Conservation (phyloP, 305 asterid genomes). For the Ruellia speciosa region DNA sequence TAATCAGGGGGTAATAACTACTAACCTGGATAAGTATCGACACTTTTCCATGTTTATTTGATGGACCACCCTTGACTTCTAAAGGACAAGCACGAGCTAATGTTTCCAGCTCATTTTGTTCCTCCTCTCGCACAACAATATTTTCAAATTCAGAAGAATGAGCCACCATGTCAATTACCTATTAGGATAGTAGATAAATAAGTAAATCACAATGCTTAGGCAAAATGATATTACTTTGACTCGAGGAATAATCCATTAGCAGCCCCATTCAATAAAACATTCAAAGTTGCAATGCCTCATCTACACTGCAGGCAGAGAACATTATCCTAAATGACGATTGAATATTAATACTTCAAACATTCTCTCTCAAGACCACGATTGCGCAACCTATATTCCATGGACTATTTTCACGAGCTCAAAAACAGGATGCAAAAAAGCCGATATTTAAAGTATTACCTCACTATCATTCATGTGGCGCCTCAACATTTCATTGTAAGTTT, state of each 20-base stretch:
- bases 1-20: conserved; percentile 20
- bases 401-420: neutral
- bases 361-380: neutral
- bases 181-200: conserved; percentile 16
- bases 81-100: conserved; percentile 75
- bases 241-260: conserved; percentile 7
- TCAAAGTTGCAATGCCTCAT: conserved; percentile 7
- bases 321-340: neutral
- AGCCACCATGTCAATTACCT: conserved; percentile 97
- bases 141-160: conserved; percentile 96
- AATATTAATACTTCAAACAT: too few relatives aligned
- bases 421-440: conserved; percentile 13
- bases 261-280: conserved; percentile 5
- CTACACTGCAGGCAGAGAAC: neutral
- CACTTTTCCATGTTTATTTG: conserved; percentile 89
- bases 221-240: conserved; percentile 15
- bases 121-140: conserved; percentile 90
- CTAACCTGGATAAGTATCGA: conserved; percentile 90
- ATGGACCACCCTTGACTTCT: conserved; percentile 94
- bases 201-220: conserved; percentile 19
- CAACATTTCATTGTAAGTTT: conserved; percentile 85
- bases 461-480: conserved; percentile 91
- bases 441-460: conserved; percentile 49
- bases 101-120: conserved; percentile 81
- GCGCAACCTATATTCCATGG: neutral